A percentile compares a stretch with the other conserved stretches of the same genome.
Conservation (phyloP, 768 basidiomycete species). For the Lactarius deliciosus region DNA sequence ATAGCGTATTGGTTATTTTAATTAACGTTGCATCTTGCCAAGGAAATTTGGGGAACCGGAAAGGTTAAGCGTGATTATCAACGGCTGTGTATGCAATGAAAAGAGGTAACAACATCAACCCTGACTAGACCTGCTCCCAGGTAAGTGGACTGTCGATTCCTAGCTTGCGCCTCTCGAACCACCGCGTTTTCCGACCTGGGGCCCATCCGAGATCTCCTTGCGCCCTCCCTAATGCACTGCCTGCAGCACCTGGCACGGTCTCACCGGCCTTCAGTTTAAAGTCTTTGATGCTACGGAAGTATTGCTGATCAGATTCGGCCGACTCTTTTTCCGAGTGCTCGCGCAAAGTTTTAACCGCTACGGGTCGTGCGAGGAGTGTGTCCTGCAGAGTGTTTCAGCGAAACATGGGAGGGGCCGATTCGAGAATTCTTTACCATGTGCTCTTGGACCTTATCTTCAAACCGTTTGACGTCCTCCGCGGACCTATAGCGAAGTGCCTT, state of each 20-base stretch:
- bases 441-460: constrained; percentile 57
- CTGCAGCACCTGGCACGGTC: constrained; percentile 26
- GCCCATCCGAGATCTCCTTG: constrained; percentile 28
- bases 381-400: constrained; percentile 9
- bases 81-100: background rate
- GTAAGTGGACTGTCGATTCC: constrained; percentile 27
- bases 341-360: constrained; percentile 27
- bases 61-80: constrained; percentile 1
- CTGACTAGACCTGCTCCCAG: constrained; percentile 25
- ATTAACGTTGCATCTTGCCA: background rate
- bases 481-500: constrained; percentile 67
- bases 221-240: constrained; percentile 25
- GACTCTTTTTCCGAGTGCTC: constrained; percentile 15
- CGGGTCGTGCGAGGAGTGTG: constrained; percentile 28
- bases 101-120: background rate
- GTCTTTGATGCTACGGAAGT: constrained; percentile 30
- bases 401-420: background rate
- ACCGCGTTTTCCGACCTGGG: constrained; percentile 26
- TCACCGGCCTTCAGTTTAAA: constrained; percentile 29
- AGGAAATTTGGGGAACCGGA: constrained; percentile 1
- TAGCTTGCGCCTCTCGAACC: constrained; percentile 30
- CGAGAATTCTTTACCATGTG: constrained; percentile 58
- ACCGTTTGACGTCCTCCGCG: constrained; percentile 43
- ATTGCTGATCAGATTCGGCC: constrained; percentile 23
- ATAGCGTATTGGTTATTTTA: constrained; percentile 5